phyloP scores from a whole-genome alignment of 2,329 filamentous ascomycete species.

The Balansia obtecta region DNA sequence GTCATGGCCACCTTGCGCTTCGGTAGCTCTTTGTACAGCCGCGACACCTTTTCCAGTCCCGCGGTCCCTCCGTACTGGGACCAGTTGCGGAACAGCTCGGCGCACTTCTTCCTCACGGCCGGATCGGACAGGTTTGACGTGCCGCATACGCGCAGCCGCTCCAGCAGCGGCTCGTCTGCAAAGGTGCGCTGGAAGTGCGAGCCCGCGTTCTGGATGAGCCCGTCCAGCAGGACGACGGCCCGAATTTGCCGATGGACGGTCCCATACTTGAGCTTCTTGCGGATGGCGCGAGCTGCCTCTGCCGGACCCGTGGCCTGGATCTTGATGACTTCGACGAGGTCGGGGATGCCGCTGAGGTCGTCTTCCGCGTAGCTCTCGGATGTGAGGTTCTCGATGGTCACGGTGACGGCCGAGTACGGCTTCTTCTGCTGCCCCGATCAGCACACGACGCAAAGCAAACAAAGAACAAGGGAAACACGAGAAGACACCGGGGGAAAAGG shows the following conservation, averaged over 20 bases:
- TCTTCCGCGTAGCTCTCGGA: conserved; percentile 84
- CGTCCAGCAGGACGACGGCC: conserved; percentile 79
- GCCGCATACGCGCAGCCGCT: conserved; percentile 78
- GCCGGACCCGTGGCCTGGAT: conserved; percentile 76
- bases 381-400: conserved; percentile 82
- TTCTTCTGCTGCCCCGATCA: conserved; percentile 33
- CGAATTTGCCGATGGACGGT: conserved; percentile 86
- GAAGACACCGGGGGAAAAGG: no score
- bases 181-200: conserved; percentile 76
- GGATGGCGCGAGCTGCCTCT: conserved; percentile 81
- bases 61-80: conserved; percentile 71
- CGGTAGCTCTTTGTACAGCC: conserved; percentile 57
- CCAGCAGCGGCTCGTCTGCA: conserved; percentile 80
- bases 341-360: conserved; percentile 81
- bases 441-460: no score
- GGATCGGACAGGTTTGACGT: conserved; percentile 75
- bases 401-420: conserved; percentile 87
- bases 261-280: conserved; percentile 98
- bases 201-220: conserved; percentile 88
- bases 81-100: conserved; percentile 79
- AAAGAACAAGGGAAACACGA: no score
- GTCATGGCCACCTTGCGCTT: conserved; percentile 58
- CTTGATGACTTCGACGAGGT: conserved; percentile 86
- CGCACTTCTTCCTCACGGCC: conserved; percentile 79
- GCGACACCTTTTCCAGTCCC: conserved; percentile 69